Conservation (phyloP, 345 rosid species). For the Stellera chamaejasme region DNA sequence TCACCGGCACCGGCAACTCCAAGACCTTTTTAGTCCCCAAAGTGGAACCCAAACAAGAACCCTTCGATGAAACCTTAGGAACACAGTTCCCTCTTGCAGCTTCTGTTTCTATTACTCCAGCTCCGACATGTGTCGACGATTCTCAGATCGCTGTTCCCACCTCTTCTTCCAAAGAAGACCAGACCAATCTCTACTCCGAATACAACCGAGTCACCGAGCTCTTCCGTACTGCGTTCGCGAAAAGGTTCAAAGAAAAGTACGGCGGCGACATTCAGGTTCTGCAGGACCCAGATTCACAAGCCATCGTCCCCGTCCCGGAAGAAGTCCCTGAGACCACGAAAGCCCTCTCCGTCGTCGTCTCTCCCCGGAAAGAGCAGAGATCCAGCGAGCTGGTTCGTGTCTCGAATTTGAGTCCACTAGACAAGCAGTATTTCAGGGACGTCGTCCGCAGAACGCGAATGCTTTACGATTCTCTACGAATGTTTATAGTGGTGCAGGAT, state of each 20-base stretch:
- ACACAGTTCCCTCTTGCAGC: slow-evolving; percentile 6
- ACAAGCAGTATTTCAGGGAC: slow-evolving; percentile 49
- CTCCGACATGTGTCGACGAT: slow-evolving; percentile 17
- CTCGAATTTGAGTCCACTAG: slow-evolving; percentile 47
- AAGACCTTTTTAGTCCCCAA: slow-evolving; percentile 30
- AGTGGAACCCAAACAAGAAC: slow-evolving; percentile 49
- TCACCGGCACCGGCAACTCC: slow-evolving; percentile 15
- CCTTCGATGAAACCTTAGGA: slow-evolving; percentile 27
- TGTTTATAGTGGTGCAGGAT: slow-evolving; percentile 35
- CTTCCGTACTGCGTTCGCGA: slow-evolving; percentile 49
- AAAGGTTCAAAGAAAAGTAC: slow-evolving; percentile 22
- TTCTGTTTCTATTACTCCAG: slow-evolving; percentile 15
- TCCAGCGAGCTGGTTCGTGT: slow-evolving; percentile 80
- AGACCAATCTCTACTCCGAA: slow-evolving; percentile 37
- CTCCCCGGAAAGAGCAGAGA: slow-evolving; percentile 26
- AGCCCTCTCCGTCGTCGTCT: slow-evolving; percentile 12
- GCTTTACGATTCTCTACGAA: slow-evolving; percentile 56
- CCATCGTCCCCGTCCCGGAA: slow-evolving; percentile 40
- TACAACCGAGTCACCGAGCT: slow-evolving; percentile 45
- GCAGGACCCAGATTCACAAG: slow-evolving; percentile 43
- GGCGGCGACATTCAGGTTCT: slow-evolving; percentile 22
- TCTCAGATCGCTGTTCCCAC: slow-evolving; percentile 25
- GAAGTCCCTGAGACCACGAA: background rate
- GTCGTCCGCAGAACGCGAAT: slow-evolving; percentile 50
- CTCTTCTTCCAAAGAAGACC: slow-evolving; percentile 17